These are phyloP conservation scores for Perkinsus marinus DNA, from an alignment of 169 alveolate species.

Conservation along the genomic window DNA sequence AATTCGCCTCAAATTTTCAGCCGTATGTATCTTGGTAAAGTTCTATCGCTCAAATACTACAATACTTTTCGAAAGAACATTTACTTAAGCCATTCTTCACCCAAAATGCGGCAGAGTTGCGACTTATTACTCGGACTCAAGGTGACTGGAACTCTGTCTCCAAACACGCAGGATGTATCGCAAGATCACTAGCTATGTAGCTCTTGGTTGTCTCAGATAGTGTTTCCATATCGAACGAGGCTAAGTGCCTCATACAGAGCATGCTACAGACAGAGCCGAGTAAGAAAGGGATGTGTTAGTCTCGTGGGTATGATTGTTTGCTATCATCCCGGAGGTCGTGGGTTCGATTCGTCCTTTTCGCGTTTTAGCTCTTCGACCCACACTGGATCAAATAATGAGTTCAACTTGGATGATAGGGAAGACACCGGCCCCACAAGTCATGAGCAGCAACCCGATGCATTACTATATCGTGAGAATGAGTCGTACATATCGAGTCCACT, in stretches of 20 bases:
- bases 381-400: slow-evolving; percentile 42
- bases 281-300: slow-evolving; percentile 35
- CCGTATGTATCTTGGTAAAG: too few relatives aligned
- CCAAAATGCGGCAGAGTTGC: too few relatives aligned
- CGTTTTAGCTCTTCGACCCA: slow-evolving; percentile 38
- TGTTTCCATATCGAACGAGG: slow-evolving; percentile 41
- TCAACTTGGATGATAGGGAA: slow-evolving; percentile 25
- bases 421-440: not conserved
- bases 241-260: slow-evolving; percentile 46
- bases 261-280: slow-evolving; percentile 57
- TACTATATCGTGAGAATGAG: too few relatives aligned
- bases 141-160: too few relatives aligned
- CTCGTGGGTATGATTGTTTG: slow-evolving; percentile 52
- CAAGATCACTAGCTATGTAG: too few relatives aligned
- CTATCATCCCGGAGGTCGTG: slow-evolving; percentile 44
- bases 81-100: too few relatives aligned
- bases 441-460: not conserved
- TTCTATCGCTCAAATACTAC: too few relatives aligned
- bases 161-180: too few relatives aligned
- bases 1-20: too few relatives aligned
- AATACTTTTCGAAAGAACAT: too few relatives aligned
- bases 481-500: not conserved
- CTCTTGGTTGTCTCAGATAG: slow-evolving; percentile 55
- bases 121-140: too few relatives aligned
- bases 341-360: slow-evolving; percentile 46